A percentile compares a stretch with the other conserved stretches of the same genome.
Evolutionary conservation across 1,284 basidiomycete species (phyloP).

Genomic region (Tilletia caries): DNA sequence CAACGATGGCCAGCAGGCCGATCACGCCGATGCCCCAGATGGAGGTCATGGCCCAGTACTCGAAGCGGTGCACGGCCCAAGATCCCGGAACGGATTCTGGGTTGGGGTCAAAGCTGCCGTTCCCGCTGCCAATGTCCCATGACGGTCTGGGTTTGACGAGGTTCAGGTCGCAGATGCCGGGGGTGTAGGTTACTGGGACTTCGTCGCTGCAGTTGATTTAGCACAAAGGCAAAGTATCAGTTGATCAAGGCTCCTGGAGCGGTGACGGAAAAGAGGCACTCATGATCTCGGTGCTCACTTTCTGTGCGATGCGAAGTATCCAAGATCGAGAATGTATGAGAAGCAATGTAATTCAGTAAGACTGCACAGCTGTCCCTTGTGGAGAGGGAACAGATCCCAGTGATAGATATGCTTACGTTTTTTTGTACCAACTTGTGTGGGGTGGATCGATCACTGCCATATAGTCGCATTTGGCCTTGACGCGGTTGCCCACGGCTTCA

Average conservation of each 20-base stretch:
- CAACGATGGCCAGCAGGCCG: background rate
- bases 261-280: too few species aligned
- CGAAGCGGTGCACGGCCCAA: background rate
- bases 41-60: background rate
- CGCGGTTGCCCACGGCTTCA: background rate
- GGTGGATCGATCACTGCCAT: conserved; percentile 6
- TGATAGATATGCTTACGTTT: background rate
- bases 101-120: background rate
- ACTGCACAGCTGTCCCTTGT: too few species aligned
- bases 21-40: conserved; percentile 5
- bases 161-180: background rate
- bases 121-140: conserved; percentile 5
- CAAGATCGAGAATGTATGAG: background rate
- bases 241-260: too few species aligned
- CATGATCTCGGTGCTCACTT: background rate
- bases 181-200: conserved; percentile 9
- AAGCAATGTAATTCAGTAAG: too few species aligned
- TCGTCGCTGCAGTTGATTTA: background rate
- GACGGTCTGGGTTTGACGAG: background rate
- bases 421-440: background rate
- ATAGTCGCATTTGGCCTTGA: background rate
- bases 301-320: background rate
- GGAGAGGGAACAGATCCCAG: too few species aligned
- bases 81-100: background rate
- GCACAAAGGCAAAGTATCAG: background rate